Conservation (phyloP, 2,329 filamentous ascomycete species). For the Cercospora zeina region DNA sequence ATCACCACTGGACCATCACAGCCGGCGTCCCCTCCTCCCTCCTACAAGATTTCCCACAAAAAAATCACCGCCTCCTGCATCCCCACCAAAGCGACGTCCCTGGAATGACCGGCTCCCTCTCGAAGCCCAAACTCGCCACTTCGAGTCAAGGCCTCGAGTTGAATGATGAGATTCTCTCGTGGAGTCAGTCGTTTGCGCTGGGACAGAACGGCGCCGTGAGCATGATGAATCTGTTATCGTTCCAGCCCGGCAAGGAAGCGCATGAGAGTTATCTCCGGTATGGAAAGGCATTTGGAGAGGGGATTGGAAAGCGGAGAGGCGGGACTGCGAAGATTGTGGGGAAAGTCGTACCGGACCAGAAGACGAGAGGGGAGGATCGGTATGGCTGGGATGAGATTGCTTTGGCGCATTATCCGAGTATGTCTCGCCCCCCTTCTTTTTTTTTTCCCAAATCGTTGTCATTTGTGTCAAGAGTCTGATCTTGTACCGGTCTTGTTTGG, state of each 20-base stretch:
- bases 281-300: constrained; percentile 54
- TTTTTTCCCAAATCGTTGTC: no score
- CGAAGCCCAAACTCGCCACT: constrained; percentile 37
- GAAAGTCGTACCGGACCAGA: constrained; percentile 50
- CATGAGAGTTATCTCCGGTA: constrained; percentile 60
- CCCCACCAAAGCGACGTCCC: constrained; percentile 39
- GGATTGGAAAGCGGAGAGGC: constrained; percentile 55
- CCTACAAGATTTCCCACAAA: constrained; percentile 43
- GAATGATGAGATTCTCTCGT: constrained; percentile 52
- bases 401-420: constrained; percentile 64
- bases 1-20: constrained; percentile 38
- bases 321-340: constrained; percentile 64
- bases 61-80: constrained; percentile 45
- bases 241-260: constrained; percentile 50
- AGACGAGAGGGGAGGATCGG: constrained; percentile 31
- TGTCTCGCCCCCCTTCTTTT: constrained; percentile 56
- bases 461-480: neutral
- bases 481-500: no score
- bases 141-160: constrained; percentile 57
- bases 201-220: constrained; percentile 52
- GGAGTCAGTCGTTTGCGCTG: constrained; percentile 48
- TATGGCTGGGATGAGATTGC: constrained; percentile 63
- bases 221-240: constrained; percentile 65
- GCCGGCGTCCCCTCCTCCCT: constrained; percentile 50
- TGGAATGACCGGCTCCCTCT: constrained; percentile 40